Base-by-base conservation (phyloP, 768 basidiomycete genomes). In the Grammothele lineata region DNA sequence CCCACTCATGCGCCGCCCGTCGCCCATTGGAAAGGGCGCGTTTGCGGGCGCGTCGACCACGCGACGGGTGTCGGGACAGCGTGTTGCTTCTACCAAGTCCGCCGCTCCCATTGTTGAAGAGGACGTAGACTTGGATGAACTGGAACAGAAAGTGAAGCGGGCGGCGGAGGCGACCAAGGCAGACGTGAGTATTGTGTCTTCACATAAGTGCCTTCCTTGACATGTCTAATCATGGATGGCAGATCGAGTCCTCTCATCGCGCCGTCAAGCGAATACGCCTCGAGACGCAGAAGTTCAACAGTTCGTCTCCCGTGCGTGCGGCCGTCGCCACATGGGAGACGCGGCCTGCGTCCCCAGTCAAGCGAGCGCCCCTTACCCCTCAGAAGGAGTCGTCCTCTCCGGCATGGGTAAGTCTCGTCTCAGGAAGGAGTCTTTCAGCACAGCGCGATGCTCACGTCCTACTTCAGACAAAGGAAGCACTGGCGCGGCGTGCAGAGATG, bases 401-500 rank as follows among this genome's bases (percentile, higher is more conserved):
- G 30, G 69, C 72, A 11, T 51, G 78, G 63, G 78, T 83, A 56
- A 53, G 77, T 80, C 53, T 51, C 24, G 41, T 35, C 32, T 36
- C 17, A n/a, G n/a, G n/a, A n/a, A n/a, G n/a, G n/a, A n/a, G n/a
- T n/a, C n/a, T n/a, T n/a, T n/a, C n/a, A n/a, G n/a, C n/a, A n/a
- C n/a, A n/a, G n/a, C n/a, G n/a, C n/a, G n/a, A n/a, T n/a, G n/a
- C n/a, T n/a, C n/a, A n/a, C n/a, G n/a, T 27, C 50, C 37, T 19
- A 47, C 34, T 14, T 4, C 54, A 92, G 89, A 85, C 78, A 11
- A 81, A 67, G 58, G 88, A 82, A 45, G 87, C 88, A 27, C 82
- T 81, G 55, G 82, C 83, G 27, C 80, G 90, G 19, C 74, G 90
- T 72, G 81, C 88, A 56, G 90, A 92, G 62, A 88, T 92, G 88